These are phyloP conservation scores for Leishmania martiniquensis DNA, from an alignment of 208 protist species.

Conservation along the genomic window DNA sequence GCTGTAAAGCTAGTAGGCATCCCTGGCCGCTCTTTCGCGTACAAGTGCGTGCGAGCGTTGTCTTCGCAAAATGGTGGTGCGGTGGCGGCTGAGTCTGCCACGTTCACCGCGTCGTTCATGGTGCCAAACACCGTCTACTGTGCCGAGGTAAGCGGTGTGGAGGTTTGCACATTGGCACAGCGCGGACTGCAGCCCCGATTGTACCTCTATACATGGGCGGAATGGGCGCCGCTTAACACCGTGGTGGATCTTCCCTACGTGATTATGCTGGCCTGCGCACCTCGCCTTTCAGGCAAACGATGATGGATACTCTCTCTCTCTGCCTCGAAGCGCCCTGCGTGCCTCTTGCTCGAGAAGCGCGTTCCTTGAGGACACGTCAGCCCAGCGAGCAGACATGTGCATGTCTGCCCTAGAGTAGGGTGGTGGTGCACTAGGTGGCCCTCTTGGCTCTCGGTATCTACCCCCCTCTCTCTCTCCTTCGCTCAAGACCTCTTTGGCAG, in stretches of 20 bases:
- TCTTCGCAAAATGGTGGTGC: not conserved
- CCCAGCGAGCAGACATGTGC: not conserved
- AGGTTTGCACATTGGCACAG: slow-evolving; percentile 7
- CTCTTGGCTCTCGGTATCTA: not conserved
- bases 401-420: not conserved
- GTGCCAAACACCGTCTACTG: slow-evolving; percentile 11
- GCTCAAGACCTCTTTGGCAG: not conserved
- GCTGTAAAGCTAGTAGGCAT: slow-evolving; percentile 66
- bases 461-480: not conserved
- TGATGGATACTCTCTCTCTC: not conserved
- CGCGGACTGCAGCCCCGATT: slow-evolving; percentile 11
- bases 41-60: slow-evolving; percentile 25
- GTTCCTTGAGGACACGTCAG: not conserved
- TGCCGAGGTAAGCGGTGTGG: slow-evolving; percentile 3
- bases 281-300: not conserved
- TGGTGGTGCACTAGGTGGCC: not conserved
- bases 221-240: slow-evolving; percentile 15
- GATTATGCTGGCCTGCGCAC: slow-evolving; percentile 19
- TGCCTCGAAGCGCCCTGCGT: not conserved
- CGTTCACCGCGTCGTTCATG: slow-evolving; percentile 27
- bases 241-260: slow-evolving; percentile 14
- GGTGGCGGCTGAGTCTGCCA: not conserved
- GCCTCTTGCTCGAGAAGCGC: not conserved
- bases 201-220: slow-evolving; percentile 27
- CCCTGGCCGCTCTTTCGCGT: slow-evolving; percentile 40